Conservation (phyloP, 2,329 filamentous ascomycete species). For the Penicillium sp. region DNA sequence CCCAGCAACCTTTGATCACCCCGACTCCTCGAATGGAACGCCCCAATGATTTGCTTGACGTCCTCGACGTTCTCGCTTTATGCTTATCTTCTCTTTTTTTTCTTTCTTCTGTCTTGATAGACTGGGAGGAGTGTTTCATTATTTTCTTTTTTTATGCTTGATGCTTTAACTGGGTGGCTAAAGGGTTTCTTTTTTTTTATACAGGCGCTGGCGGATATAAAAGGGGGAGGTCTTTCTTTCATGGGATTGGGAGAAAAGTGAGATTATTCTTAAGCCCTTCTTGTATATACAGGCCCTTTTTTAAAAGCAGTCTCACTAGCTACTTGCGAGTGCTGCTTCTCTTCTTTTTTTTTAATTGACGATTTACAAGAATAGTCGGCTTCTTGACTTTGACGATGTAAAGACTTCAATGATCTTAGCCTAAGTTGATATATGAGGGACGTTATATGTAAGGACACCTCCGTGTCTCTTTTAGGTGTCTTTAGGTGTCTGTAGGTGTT, state of each 20-base stretch:
- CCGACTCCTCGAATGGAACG: constrained; percentile 35
- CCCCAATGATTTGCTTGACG: constrained; percentile 29
- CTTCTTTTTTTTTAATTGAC: constrained; percentile 13
- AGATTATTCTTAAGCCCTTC: constrained; percentile 23
- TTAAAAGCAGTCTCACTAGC: constrained; percentile 12
- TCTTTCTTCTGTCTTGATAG: constrained; percentile 35
- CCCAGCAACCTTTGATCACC: constrained; percentile 31
- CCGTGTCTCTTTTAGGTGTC: no score
- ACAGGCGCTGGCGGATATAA: constrained; percentile 23
- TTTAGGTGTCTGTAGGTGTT: no score
- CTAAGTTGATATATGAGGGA: no score
- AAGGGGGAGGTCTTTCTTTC: constrained; percentile 17
- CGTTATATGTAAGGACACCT: no score
- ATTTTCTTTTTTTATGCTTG: constrained; percentile 19
- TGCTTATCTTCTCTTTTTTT: constrained; percentile 3
- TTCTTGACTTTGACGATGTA: no score
- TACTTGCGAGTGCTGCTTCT: constrained; percentile 7
- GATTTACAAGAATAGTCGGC: background rate
- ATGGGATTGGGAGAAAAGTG: constrained; percentile 16
- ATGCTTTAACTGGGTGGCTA: constrained; percentile 26
- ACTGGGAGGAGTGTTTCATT: constrained; percentile 26
- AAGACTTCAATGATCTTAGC: no score
- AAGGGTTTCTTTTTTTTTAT: constrained; percentile 19
- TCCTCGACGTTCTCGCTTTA: constrained; percentile 4
- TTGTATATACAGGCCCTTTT: constrained; percentile 32